Percentiles rank a stretch among this genome's conserved stretches.
Evolutionary conservation across 2,329 filamentous ascomycete species (phyloP).

Genomic region (Penicillium sp.): DNA sequence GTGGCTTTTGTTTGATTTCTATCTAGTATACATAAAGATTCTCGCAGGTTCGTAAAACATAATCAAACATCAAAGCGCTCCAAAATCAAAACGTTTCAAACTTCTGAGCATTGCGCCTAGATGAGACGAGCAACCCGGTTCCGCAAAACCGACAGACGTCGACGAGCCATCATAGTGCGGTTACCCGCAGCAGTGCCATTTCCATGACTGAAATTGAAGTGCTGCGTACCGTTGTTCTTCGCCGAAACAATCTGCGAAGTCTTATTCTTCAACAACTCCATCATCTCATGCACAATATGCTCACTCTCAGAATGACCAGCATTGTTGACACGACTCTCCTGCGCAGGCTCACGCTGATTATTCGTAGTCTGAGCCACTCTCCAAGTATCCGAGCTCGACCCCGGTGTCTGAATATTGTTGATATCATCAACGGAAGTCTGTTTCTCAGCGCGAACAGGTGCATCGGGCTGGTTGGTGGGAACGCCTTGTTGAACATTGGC

Average conservation of each 20-base stretch:
- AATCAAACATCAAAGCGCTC: conserved; percentile 4
- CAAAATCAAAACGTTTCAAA: neutral
- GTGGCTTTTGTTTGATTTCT: conserved; percentile 5
- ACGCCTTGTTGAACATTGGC: neutral
- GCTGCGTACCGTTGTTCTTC: conserved; percentile 16
- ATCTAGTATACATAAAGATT: conserved; percentile 11
- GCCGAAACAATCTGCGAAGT: conserved; percentile 14
- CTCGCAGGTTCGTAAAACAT: conserved; percentile 7
- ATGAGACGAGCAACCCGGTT: conserved; percentile 12
- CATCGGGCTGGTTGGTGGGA: neutral
- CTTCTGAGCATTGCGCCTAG: neutral
- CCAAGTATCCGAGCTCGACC: conserved; percentile 23
- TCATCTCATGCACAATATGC: conserved; percentile 14
- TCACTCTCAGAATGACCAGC: conserved; percentile 22
- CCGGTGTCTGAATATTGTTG: conserved; percentile 20
- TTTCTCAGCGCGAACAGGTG: conserved; percentile 9
- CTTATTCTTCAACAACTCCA: conserved; percentile 20
- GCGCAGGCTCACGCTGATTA: conserved; percentile 14
- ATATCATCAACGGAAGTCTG: conserved; percentile 10
- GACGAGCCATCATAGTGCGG: conserved; percentile 16
- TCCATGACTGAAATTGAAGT: conserved; percentile 5
- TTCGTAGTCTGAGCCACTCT: conserved; percentile 7
- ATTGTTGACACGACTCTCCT: conserved; percentile 20
- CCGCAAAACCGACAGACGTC: conserved; percentile 25
- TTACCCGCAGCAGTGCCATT: conserved; percentile 19